Base-by-base conservation (phyloP, 495 filamentous ascomycete genomes). In the Cairneyella variabilis region DNA sequence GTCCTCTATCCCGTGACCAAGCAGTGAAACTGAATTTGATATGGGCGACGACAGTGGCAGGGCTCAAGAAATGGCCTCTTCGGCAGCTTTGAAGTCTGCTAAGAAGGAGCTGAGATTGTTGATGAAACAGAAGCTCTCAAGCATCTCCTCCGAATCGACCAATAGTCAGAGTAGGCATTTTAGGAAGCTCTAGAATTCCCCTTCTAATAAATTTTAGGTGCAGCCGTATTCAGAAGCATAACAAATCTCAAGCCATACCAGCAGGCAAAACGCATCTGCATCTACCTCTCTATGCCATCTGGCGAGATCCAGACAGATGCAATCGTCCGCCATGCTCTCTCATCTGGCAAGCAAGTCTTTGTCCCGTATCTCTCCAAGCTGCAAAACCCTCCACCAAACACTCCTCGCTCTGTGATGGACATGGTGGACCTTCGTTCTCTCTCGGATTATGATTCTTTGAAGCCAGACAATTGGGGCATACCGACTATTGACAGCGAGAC, bases 251-350 rank as follows among this genome's bases (percentile, higher is more conserved):
- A 50, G 23, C 71, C 75, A 1, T 97, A 95, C 62, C 72, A 75
- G 32, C 72, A 79, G 38, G 90, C 91, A 25, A 77, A 78, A 51
- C 76, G 83, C 22, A 79, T 97, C 57, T 87, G 90, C 49, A 76
- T 97, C 23, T 98, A 95, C 66, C 74, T 98, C 17, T 95, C 93
- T 11, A 98, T 98, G 91, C 90, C 90, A 3, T 66, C 70, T 30
- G 84, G 83, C 14, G 93, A 98, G 67, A 77, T 96, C 12, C 84
- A 85, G 40, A 97, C 95, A 12, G 82, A 82, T 22, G 66, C 71
- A 12, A 89, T 97, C 22, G 88, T 97, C 16, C 76, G 80, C 30
- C 80, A 96, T 76, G 91, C 91, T 16, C 72, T 98, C 21, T 64
- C 70, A 20, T 69, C 73, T 9, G 88, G 88, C 32, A 97, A 97